Base-by-base conservation (phyloP, 1,284 basidiomycete genomes). In the Austropuccinia psidii region DNA sequence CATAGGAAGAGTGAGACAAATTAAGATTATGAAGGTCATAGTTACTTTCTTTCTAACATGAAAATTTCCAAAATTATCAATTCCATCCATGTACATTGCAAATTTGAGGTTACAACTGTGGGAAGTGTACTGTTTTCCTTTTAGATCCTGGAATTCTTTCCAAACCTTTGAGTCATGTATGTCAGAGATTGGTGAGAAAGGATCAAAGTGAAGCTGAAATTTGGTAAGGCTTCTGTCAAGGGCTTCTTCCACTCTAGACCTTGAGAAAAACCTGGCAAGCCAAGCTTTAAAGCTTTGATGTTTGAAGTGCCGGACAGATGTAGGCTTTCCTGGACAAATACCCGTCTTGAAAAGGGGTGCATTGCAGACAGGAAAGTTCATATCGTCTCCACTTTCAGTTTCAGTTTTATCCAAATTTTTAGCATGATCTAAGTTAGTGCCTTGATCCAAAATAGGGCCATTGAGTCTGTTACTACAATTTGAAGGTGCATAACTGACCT, bases 1-100 rank as follows among this genome's bases (percentile, higher is more conserved):
- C 0, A 76, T 76, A 3, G 82, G 82, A 4, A 43, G 60, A 9
- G 39, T 21, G 13, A 39, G 24, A 45, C 35, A 62, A 9, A 45
- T 11, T 17, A 62, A 13, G 15, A 62, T 29, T 27, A 62, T 13
- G 19, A 62, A 45, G 31, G 35, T 62, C 27, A 43, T 62, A 27
- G 33, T 35, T 17, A 41, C 60, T 27, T 62, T 6, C 21, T 58
- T 58, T 27, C 55, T 29, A 31, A 29, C 55, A 29, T 58, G 55
- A 21, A 11, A 21, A 37, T 62, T 62, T 9, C 60, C 60, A 45
- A 21, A 41, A 9, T 35, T 15, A 45, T 62, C 45, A 24, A 62
- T 62, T 4, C 2, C 39, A 29, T 62, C 60, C 17, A 62, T 21
- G 31, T 4, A 45, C 35, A 62, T 62, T 19, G n/a, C 35, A 45